A percentile compares a stretch with the other conserved stretches of the same genome.
Conservation (phyloP, 78 protist species). For the Dictyostelium intermedium region DNA sequence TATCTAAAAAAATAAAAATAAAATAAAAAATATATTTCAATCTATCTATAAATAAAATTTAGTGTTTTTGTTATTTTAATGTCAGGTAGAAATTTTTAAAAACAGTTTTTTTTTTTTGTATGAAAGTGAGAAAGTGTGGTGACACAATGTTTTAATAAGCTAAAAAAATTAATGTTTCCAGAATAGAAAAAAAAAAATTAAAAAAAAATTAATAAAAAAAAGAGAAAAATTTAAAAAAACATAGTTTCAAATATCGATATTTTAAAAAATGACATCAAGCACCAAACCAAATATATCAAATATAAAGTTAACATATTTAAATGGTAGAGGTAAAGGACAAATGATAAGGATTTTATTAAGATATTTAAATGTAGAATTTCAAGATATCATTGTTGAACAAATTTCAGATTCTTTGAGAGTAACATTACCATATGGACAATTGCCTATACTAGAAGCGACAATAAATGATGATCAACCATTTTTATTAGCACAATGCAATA, state of each 20-base stretch:
- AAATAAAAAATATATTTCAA: too few relatives aligned
- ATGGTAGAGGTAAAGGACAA: slow-evolving; percentile 37
- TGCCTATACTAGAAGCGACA: not conserved
- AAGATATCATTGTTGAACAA: not conserved
- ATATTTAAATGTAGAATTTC: slow-evolving; percentile 8
- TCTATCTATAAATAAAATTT: too few relatives aligned
- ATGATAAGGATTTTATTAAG: not conserved
- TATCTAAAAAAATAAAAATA: not conserved
- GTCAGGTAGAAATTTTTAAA: too few relatives aligned
- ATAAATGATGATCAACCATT: not conserved
- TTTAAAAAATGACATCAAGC: not conserved
- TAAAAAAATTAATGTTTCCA: too few relatives aligned
- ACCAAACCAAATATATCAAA: not conserved
- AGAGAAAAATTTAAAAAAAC: too few relatives aligned
- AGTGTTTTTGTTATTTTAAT: too few relatives aligned
- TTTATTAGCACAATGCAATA: not conserved
- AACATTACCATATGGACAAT: slow-evolving; percentile 15
- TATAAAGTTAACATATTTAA: not conserved
- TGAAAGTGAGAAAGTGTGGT: too few relatives aligned
- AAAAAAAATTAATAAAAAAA: too few relatives aligned
- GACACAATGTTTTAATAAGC: too few relatives aligned
- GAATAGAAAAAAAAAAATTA: too few relatives aligned
- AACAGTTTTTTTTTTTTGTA: too few relatives aligned
- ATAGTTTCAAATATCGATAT: too few relatives aligned
- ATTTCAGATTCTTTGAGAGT: not conserved